phyloP scores from a whole-genome alignment of 208 protist species.

The Wallacemonas sp. region DNA sequence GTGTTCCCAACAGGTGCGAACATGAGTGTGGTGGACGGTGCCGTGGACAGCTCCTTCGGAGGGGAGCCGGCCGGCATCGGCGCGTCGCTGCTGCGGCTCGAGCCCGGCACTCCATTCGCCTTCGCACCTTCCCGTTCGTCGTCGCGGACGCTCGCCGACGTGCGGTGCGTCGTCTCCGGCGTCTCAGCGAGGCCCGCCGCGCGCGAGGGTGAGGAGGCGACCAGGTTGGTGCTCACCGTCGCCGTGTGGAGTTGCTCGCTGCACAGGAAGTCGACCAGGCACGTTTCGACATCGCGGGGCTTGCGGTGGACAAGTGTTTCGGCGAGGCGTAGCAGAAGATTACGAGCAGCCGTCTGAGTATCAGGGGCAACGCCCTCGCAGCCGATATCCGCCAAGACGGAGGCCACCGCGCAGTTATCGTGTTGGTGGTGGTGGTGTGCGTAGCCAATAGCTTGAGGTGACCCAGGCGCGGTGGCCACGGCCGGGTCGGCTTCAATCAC shows the following conservation, averaged over 20 bases:
- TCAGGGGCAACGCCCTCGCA: neutral
- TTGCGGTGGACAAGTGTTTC: constrained; percentile 25
- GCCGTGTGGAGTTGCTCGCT: constrained; percentile 20
- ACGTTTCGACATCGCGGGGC: constrained; percentile 55
- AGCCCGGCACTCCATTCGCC: neutral
- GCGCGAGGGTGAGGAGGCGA: neutral
- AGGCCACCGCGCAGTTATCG: neutral
- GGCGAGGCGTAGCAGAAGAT: constrained; percentile 42
- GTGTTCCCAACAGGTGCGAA: constrained; percentile 39
- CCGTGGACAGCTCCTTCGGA: constrained; percentile 2
- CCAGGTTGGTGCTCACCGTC: constrained; percentile 11
- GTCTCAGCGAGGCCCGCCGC: neutral
- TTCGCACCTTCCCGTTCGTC: neutral
- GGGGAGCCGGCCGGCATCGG: neutral
- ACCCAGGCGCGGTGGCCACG: neutral
- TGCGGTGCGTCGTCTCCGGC: too few relatives aligned
- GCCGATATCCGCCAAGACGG: neutral
- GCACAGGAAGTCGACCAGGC: constrained; percentile 46
- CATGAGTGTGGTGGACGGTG: neutral
- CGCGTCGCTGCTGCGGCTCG: neutral
- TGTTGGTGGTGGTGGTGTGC: neutral
- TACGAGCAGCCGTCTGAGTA: constrained; percentile 12
- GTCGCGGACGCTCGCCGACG: neutral
- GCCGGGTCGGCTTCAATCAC: constrained; percentile 9
- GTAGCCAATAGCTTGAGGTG: too few relatives aligned